These are phyloP conservation scores for Trametes cingulata DNA, from an alignment of 768 basidiomycete genomes.

Conservation along the genomic window DNA sequence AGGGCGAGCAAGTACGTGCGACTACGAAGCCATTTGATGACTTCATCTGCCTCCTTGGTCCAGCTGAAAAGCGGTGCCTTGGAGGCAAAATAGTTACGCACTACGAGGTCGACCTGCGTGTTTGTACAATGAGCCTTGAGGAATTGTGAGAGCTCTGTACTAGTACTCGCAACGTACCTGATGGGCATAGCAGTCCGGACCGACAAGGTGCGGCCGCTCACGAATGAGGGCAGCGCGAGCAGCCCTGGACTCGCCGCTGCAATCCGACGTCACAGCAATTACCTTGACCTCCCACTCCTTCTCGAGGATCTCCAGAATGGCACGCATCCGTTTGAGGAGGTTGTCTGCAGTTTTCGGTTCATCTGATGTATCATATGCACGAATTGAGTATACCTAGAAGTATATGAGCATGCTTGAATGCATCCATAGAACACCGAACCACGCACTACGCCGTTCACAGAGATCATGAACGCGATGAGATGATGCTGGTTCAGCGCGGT, in stretches of 20 bases:
- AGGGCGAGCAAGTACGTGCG: conserved; percentile 37
- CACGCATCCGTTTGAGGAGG: conserved; percentile 27
- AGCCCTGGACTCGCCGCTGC: conserved; percentile 37
- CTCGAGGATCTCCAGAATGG: conserved; percentile 24
- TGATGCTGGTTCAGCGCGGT: neutral
- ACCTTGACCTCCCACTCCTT: conserved; percentile 28
- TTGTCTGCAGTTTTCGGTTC: conserved; percentile 37
- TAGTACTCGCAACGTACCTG: too few species aligned
- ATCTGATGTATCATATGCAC: conserved; percentile 30
- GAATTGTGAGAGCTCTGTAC: neutral
- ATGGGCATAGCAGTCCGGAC: conserved; percentile 39
- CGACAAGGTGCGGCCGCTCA: conserved; percentile 31
- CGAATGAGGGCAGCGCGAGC: conserved; percentile 24
- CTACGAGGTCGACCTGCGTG: conserved; percentile 40
- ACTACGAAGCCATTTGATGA: conserved; percentile 41
- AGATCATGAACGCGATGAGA: neutral
- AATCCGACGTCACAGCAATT: conserved; percentile 35
- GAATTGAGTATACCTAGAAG: neutral
- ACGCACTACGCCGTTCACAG: neutral
- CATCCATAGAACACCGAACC: too few species aligned
- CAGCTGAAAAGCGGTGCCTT: conserved; percentile 25
- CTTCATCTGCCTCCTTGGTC: conserved; percentile 31
- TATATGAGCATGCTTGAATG: neutral
- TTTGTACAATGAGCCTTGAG: neutral
- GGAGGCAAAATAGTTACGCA: conserved; percentile 39